Evolutionary conservation across 208 protist genomes (phyloP), one percentile per base, ranked within the genome.

Genomic region (Acanthamoeba healyi): DNA sequence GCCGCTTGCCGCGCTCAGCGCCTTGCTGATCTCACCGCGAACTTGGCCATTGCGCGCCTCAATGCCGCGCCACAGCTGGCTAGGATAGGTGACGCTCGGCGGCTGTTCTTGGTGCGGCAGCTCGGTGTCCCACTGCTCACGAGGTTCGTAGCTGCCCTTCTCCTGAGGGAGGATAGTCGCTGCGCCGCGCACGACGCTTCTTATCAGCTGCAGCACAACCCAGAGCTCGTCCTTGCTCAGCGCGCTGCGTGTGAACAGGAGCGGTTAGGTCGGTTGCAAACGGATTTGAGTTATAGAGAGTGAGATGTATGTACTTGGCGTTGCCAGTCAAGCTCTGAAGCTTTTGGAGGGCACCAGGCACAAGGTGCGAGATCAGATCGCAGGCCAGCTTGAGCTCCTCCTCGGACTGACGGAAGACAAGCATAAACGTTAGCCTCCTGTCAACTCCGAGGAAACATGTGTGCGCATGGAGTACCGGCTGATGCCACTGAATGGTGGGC

Each of bases 121-220:
- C 38, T 79, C 67, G 12, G 34, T 0, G 67, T 79, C 67, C 67
- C 67, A 79, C 36, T 42, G 67, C 38, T 79, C 67, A 26, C 67
- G 67, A 24, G 32, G 36, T 19, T 38, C 36, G 36, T 46, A 15
- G 32, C 29, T 36, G 36, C 67, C 67, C 9, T 24, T 26, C 38
- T 79, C 67, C 67, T 79, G 67, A 12, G 67, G 67, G 38, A 79
- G 67, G 14, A 79, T 79, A 2, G 67, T 79, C 17, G 67, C 36
- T 9, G 67, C 67, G 67, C 67, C 67, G 32, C 67, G 67, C 38
- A 79, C 67, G 26, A 79, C 32, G 67, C 67, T 79, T 1, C 67
- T 22, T 15, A 79, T 34, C n/a, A 29, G 67, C 67, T 79, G 67
- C 67, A 79, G 67, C 38, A 32, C 38, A 5, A 79, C 36, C 32